Evolutionary conservation across 2,329 filamentous ascomycete species (phyloP).

Genomic region (Shiraia bambusicola): DNA sequence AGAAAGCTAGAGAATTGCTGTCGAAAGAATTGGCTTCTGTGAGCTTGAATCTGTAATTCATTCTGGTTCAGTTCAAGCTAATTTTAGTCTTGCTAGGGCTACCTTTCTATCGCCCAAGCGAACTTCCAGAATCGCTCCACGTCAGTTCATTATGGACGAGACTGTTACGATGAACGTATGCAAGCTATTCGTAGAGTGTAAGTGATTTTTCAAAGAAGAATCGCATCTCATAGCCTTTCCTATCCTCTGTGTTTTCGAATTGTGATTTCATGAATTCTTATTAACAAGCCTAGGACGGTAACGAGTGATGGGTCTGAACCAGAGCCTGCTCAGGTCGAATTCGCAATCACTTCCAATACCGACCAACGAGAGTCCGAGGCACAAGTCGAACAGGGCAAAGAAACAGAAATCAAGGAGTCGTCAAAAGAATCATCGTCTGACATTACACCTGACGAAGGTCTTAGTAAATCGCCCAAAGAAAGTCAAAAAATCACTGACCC

Average conservation of each 20-base stretch:
- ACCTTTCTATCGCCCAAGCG: conserved; percentile 65
- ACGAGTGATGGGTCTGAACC: background rate
- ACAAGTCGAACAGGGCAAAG: background rate
- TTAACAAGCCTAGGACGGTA: background rate
- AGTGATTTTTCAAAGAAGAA: conserved; percentile 21
- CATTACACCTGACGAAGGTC: background rate
- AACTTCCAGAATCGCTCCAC: conserved; percentile 69
- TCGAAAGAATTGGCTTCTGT: conserved; percentile 57
- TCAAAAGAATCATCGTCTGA: background rate
- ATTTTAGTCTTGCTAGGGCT: conserved; percentile 38
- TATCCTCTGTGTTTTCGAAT: no score
- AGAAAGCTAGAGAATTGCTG: conserved; percentile 58
- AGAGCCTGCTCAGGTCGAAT: background rate
- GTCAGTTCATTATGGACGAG: conserved; percentile 66
- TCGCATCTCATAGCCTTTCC: no score
- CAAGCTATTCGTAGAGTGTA: conserved; percentile 57
- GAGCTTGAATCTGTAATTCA: conserved; percentile 19
- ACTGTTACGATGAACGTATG: conserved; percentile 74
- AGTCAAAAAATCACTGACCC: conserved; percentile 51
- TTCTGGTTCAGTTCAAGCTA: background rate
- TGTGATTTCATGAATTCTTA: background rate
- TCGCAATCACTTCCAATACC: background rate
- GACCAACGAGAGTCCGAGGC: background rate
- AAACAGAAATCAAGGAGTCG: background rate
- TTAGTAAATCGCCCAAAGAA: background rate